These are phyloP conservation scores for Fonsecaea pedrosoi DNA, from an alignment of 2,329 filamentous ascomycete species.

Conservation along the genomic window DNA sequence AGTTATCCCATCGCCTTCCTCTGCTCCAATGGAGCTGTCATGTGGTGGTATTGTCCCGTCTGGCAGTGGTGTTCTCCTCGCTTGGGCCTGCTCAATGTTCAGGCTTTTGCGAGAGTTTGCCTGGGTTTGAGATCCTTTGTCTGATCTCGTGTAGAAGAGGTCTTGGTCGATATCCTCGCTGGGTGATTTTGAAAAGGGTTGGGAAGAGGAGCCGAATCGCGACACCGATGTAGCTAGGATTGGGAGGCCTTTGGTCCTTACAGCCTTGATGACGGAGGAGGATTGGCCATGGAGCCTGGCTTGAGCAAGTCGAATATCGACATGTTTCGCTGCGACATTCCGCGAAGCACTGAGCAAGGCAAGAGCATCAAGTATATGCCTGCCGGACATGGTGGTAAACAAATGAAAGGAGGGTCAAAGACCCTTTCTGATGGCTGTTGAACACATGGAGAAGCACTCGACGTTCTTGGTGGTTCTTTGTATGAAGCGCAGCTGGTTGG, in stretches of 20 bases:
- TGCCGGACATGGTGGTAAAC: slow-evolving; percentile 56
- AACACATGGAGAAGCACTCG: background rate
- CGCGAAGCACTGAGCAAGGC: slow-evolving; percentile 73
- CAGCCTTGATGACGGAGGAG: slow-evolving; percentile 67
- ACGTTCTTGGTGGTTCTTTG: background rate
- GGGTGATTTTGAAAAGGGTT: slow-evolving; percentile 17
- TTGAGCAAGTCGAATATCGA: slow-evolving; percentile 65
- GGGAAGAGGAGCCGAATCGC: slow-evolving; percentile 50
- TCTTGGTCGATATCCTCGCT: slow-evolving; percentile 56
- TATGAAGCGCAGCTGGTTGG: slow-evolving; percentile 3
- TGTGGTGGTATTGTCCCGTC: slow-evolving; percentile 58
- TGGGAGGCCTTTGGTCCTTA: slow-evolving; percentile 56
- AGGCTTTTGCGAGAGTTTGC: slow-evolving; percentile 49
- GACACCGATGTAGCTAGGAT: slow-evolving; percentile 32
- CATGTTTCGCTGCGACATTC: slow-evolving; percentile 69
- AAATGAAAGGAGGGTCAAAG: slow-evolving; percentile 12
- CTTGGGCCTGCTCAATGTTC: slow-evolving; percentile 55
- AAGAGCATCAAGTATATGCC: slow-evolving; percentile 73
- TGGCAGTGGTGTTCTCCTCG: slow-evolving; percentile 53
- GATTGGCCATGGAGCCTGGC: slow-evolving; percentile 69
- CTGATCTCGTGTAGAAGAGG: slow-evolving; percentile 57
- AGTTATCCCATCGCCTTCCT: slow-evolving; percentile 34
- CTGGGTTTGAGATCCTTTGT: slow-evolving; percentile 50
- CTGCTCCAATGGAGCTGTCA: slow-evolving; percentile 28
- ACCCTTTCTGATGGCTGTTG: slow-evolving; percentile 9